These are phyloP conservation scores for Metarhizium guizhouense DNA, from an alignment of 2,329 filamentous ascomycete species.

Conservation along the genomic window DNA sequence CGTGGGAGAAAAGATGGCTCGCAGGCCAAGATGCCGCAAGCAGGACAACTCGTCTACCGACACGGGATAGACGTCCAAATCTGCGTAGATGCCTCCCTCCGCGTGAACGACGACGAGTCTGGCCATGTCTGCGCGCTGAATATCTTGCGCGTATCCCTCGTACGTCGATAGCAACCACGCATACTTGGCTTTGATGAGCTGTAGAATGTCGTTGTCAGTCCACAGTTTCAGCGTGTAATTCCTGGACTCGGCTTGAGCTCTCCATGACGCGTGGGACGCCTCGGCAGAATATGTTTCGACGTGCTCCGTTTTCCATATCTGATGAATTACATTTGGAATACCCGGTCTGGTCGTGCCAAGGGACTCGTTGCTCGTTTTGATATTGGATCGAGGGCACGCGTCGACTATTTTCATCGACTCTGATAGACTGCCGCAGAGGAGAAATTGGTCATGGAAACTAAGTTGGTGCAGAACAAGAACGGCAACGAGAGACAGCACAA, in stretches of 20 bases:
- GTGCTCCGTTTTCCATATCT: slow-evolving; percentile 15
- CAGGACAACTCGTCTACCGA: slow-evolving; percentile 8
- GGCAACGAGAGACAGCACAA: not conserved
- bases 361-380: not conserved
- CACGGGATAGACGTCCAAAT: slow-evolving; percentile 14
- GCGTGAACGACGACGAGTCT: slow-evolving; percentile 14
- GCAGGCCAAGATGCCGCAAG: slow-evolving; percentile 8
- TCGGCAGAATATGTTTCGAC: slow-evolving; percentile 10
- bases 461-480: not conserved
- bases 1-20: slow-evolving; percentile 12
- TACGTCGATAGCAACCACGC: slow-evolving; percentile 14
- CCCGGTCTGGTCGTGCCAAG: not conserved
- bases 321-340: slow-evolving; percentile 13
- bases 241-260: slow-evolving; percentile 6
- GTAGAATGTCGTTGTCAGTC: slow-evolving; percentile 13
- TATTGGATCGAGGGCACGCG: not conserved
- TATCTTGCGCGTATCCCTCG: slow-evolving; percentile 12
- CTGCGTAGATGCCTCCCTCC: slow-evolving; percentile 15
- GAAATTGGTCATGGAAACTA: not conserved
- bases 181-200: slow-evolving; percentile 11
- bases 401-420: not conserved
- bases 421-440: not conserved
- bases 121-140: slow-evolving; percentile 15
- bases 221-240: slow-evolving; percentile 16
- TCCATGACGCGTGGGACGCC: slow-evolving; percentile 10